Percentiles rank a stretch among this genome's conserved stretches.
phyloP scores from a whole-genome alignment of 345 rosid species.

The Eucalyptus curtisii region DNA sequence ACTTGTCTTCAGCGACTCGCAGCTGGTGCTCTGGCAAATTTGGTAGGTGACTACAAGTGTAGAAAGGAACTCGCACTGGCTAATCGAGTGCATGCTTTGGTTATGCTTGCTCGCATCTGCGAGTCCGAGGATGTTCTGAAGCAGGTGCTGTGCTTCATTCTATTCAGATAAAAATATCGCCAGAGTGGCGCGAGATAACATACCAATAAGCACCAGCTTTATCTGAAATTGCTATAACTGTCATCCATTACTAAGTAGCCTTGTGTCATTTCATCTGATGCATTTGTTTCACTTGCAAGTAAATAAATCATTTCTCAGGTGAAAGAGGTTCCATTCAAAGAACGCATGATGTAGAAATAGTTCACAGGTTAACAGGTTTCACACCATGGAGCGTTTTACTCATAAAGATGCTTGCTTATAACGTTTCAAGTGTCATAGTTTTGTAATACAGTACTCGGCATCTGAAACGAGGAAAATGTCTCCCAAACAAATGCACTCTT shows the following conservation, averaged over 20 bases:
- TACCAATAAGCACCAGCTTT: background rate
- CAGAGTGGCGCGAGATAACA: background rate
- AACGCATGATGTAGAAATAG: background rate
- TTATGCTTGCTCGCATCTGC: constrained; percentile 73
- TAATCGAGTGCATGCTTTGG: constrained; percentile 70
- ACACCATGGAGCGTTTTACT: background rate
- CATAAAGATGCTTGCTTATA: background rate
- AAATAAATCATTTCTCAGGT: background rate
- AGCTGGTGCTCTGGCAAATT: constrained; percentile 80
- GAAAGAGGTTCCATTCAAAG: background rate
- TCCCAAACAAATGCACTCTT: background rate
- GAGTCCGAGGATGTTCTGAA: constrained; percentile 67
- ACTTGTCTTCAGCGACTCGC: constrained; percentile 46
- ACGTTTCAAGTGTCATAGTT: background rate
- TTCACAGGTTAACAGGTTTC: background rate
- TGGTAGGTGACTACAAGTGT: constrained; percentile 78
- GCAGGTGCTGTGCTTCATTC: constrained; percentile 25
- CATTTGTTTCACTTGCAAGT: background rate
- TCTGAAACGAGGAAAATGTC: background rate
- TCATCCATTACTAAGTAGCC: background rate
- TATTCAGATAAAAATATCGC: background rate
- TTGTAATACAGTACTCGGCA: background rate
- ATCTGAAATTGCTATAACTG: background rate
- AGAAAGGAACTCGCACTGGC: constrained; percentile 59
- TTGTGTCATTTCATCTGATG: background rate